Evolutionary conservation across 306 rosid species (phyloP).

Genomic region (Purshia tridentata): DNA sequence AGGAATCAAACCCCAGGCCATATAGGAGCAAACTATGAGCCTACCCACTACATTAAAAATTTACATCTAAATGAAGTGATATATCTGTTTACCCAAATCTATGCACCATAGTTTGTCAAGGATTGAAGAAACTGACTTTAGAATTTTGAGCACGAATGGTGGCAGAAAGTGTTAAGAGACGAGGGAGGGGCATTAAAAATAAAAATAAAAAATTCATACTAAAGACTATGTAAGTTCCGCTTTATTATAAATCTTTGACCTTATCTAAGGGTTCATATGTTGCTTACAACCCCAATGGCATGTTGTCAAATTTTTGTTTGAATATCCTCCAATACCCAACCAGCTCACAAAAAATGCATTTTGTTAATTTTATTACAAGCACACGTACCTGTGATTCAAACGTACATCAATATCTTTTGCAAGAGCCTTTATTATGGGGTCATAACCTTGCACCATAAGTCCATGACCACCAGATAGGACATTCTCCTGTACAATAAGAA

Average conservation of each 20-base stretch:
- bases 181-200: background rate
- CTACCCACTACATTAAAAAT: no score
- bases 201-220: background rate
- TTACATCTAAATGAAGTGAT: background rate
- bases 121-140: background rate
- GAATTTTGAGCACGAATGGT: background rate
- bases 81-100: background rate
- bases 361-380: background rate
- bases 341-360: background rate
- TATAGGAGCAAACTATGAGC: no score
- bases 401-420: constrained; percentile 63
- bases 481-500: constrained; percentile 47
- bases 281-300: background rate
- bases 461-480: constrained; percentile 85
- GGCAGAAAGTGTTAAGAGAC: background rate
- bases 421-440: constrained; percentile 65
- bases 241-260: background rate
- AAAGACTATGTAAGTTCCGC: background rate
- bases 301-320: background rate
- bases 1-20: no score
- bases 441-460: constrained; percentile 79
- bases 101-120: background rate
- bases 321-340: background rate
- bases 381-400: constrained; percentile 59
- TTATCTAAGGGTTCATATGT: background rate